These are phyloP conservation scores for Asterophora parasitica DNA, from an alignment of 768 basidiomycete species.

Conservation along the genomic window DNA sequence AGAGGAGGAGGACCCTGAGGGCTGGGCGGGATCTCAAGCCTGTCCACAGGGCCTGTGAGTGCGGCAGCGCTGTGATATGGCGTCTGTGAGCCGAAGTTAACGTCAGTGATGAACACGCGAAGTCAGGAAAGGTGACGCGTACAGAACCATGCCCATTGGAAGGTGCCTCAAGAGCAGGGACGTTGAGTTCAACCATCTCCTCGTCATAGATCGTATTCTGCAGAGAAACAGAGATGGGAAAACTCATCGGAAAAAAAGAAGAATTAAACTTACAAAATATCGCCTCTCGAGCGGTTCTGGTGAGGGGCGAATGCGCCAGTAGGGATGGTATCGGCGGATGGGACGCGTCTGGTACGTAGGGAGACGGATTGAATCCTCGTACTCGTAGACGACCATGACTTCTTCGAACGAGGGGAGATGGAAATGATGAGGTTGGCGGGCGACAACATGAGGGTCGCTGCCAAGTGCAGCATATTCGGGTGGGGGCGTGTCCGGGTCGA, in stretches of 20 bases:
- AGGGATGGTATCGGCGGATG: slow-evolving; percentile 10
- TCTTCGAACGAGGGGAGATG: slow-evolving; percentile 6
- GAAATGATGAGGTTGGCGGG: not conserved
- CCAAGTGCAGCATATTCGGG: not conserved
- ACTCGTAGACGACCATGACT: slow-evolving; percentile 2
- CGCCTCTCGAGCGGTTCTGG: not conserved
- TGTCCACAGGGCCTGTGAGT: not conserved
- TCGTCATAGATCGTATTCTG: slow-evolving; percentile 27
- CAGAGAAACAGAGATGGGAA: not conserved
- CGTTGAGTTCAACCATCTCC: slow-evolving; percentile 14
- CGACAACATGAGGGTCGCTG: not conserved
- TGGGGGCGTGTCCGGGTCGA: not conserved
- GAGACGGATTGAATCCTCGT: slow-evolving; percentile 11
- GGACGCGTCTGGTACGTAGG: slow-evolving; percentile 11
- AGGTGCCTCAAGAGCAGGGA: slow-evolving; percentile 8
- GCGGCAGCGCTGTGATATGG: not conserved
- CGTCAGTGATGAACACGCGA: not conserved
- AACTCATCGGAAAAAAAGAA: not conserved
- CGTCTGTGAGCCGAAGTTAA: not conserved
- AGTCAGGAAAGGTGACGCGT: not conserved
- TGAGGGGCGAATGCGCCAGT: slow-evolving; percentile 1
- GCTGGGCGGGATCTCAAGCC: not conserved
- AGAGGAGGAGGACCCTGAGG: not conserved
- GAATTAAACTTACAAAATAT: not conserved
- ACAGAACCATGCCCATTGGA: not conserved